phyloP scores from a whole-genome alignment of 1,284 basidiomycete species.

The Melampsora americana region DNA sequence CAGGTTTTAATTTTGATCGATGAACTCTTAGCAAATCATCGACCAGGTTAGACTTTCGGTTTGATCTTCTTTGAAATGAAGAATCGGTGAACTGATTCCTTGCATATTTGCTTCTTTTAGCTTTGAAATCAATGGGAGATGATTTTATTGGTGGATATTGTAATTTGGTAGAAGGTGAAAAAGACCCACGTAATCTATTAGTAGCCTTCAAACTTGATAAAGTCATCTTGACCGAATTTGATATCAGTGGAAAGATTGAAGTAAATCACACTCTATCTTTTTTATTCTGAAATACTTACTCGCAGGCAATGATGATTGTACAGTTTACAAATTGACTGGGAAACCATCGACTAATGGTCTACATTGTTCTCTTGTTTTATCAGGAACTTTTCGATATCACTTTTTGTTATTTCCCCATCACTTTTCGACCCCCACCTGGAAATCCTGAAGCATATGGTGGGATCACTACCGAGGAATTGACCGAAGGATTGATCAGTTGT shows the following conservation, averaged over 20 bases:
- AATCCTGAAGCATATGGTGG: constrained; percentile 73
- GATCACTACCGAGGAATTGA: constrained; percentile 83
- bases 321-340: not conserved
- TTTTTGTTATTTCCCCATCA: constrained; percentile 99
- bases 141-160: constrained; percentile 74
- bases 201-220: constrained; percentile 81
- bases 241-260: constrained; percentile 61
- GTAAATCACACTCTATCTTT: not conserved
- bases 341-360: not conserved
- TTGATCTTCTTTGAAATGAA: not conserved
- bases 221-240: constrained; percentile 82
- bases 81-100: not conserved
- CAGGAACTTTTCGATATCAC: constrained; percentile 90
- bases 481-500: constrained; percentile 65
- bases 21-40: constrained; percentile 68
- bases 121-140: constrained; percentile 67
- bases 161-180: constrained; percentile 82
- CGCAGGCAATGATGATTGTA: not conserved
- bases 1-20: constrained; percentile 80
- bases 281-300: too few species aligned
- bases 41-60: constrained; percentile 60
- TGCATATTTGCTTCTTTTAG: not conserved
- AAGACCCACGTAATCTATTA: constrained; percentile 92
- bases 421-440: constrained; percentile 87
- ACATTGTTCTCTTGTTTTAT: not conserved